Base-by-base conservation (phyloP, 495 filamentous ascomycete genomes). In the Podospora appendiculata region DNA sequence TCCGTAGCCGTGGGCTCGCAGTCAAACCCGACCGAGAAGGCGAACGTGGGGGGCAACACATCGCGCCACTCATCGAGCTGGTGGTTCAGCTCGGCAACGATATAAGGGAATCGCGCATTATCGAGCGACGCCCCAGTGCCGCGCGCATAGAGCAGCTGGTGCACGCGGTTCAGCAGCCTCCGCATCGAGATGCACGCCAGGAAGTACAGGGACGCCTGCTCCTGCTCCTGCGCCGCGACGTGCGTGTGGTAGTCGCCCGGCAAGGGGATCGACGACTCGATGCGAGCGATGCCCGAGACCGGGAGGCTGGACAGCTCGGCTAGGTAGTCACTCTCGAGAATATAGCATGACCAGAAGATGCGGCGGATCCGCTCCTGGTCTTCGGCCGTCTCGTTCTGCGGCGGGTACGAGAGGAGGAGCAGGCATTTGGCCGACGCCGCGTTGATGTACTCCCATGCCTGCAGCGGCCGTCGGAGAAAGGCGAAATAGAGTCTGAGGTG, bases 291-390 rank as follows among this genome's bases (percentile, higher is more conserved):
- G 3, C 73, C 71, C 0, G 61, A 69, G 44, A 72, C 67, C 3
- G 73, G 73, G 13, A 77, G 59, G 16, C 61, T 61, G 5, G 73
- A 70, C 3, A 75, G 58, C 44, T 75, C 73, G 32, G 60, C 60
- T 6, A 63, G 53, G 39, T 63, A 63, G 36, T 63, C 60, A 4
- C 67, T 71, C 47, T 77, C 73, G 8, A 77, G 64, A 14, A 77
- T 70, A 54, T 73, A 77, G 48, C 71, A 74, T 0, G 72, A 70
- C 72, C 73, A 77, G 49, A 77, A 77, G 18, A 76, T 75, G 7
- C 73, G 61, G 6, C 66, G 61, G 18, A 75, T 65, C 19, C 71
- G 69, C 57, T 76, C 72, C 36, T 60, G 54, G 38, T 71, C 64
- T 47, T 71, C 61, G 0, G 60, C 36, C 8, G 55, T 60, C 9